Base-by-base conservation (phyloP, 495 filamentous ascomycete genomes). In the Articulospora tetracladia region DNA sequence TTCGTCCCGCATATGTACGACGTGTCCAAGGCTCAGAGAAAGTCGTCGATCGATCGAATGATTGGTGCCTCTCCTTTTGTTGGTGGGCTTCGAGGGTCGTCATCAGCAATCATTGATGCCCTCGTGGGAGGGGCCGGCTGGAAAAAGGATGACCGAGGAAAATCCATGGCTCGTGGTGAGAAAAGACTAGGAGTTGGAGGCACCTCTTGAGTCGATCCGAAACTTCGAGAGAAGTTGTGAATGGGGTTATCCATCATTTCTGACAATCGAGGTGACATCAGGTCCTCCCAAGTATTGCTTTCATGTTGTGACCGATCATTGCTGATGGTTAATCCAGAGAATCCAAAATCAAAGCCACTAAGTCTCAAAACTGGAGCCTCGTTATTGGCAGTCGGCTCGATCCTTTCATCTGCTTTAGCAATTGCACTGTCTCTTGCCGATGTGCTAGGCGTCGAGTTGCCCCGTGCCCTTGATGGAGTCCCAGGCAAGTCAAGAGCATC, bases 21-120 rank as follows among this genome's bases (percentile, higher is more conserved):
- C 15, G 41, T 19, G 41, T 47, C 13, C 6, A 32, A 32, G 30
- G 4, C 15, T 68, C 59, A 68, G 13, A 68, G 60, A 30, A 83
- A 70, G 46, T 83, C 81, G 58, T 83, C 81, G 55, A 90, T 90
- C 25, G 79, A 86, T 53, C 86, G 73, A 41, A 82, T 80, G 55
- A 90, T 87, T n/a, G 85, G 85, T 13, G 79, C 84, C 66, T 83
- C 83, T 6, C 85, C 86, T 60, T 75, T 78, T 15, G 80, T 83
- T 0, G 83, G 83, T 7, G 86, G 86, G 62, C 84, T 87, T 34
- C 86, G 68, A 3, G 86, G 86, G 61, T 90, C 86, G 8, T 76
- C 75, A 2, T 71, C 71, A 11, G 68, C 56, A 17, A 39, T 23
- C 11, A 58, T 46, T 20, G 63, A 25, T n/a, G 55, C 56, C n/a